Conservation (phyloP, 2,329 filamentous ascomycete species). For the Venturia effusa region DNA sequence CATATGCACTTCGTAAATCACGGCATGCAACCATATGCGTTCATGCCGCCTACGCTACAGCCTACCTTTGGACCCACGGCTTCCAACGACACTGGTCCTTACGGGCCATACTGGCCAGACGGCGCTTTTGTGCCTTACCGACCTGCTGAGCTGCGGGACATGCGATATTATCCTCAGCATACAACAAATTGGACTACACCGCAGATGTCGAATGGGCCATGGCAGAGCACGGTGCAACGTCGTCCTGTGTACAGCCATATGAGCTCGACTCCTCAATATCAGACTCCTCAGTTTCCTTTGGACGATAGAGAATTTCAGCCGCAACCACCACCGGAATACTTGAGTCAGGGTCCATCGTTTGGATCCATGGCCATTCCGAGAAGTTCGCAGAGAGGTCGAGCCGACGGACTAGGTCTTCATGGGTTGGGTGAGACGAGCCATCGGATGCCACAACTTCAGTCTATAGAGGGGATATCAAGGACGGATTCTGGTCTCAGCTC, state of each 20-base stretch:
- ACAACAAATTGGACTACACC: neutral
- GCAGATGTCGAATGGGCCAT: neutral
- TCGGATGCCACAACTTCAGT: neutral
- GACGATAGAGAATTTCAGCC: neutral
- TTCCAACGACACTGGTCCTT: slow-evolving; percentile 30
- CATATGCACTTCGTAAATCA: slow-evolving; percentile 41
- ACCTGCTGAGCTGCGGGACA: slow-evolving; percentile 29
- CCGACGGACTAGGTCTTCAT: neutral
- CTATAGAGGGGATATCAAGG: neutral
- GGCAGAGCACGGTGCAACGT: neutral
- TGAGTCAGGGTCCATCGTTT: neutral
- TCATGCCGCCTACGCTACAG: slow-evolving; percentile 18
- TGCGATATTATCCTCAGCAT: slow-evolving; percentile 24
- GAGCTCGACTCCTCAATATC: neutral
- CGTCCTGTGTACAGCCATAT: neutral
- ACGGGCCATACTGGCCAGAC: slow-evolving; percentile 31
- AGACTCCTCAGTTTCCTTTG: neutral
- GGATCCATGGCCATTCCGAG: neutral
- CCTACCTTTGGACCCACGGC: slow-evolving; percentile 27
- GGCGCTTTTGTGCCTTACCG: slow-evolving; percentile 30
- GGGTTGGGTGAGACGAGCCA: neutral
- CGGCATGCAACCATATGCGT: slow-evolving; percentile 20
- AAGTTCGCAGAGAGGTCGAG: neutral
- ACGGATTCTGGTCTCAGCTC: slow-evolving; percentile 7
- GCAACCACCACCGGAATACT: neutral